Percentiles rank a stretch among this genome's conserved stretches.
Conservation (phyloP, 2,329 filamentous ascomycete genomes). For the Akanthomyces muscarius region DNA sequence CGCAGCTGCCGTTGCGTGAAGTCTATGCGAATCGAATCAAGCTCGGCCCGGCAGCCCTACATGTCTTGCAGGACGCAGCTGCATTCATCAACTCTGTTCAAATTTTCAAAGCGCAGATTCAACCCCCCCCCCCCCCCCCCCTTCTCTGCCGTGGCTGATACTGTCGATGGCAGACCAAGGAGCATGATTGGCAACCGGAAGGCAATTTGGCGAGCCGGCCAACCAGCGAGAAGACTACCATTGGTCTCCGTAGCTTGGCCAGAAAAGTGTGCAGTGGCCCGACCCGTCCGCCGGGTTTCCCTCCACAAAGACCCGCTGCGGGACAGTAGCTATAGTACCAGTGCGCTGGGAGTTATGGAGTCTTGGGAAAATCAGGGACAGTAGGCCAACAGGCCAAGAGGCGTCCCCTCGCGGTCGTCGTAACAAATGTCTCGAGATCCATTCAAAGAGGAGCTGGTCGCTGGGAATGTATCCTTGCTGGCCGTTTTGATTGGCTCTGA, state of each 20-base stretch:
- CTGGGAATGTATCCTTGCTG: not conserved
- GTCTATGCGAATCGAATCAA: too few relatives aligned
- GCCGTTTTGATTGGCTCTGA: not conserved
- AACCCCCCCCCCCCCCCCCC: too few relatives aligned
- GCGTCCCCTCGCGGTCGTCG: not conserved
- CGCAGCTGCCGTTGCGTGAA: not conserved
- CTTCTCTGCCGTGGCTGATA: not conserved
- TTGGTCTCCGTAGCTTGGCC: not conserved
- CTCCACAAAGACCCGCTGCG: slow-evolving; percentile 11
- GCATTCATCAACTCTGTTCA: not conserved
- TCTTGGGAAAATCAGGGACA: slow-evolving; percentile 1
- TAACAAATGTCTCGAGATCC: not conserved
- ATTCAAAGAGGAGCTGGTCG: not conserved
- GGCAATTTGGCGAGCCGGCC: not conserved
- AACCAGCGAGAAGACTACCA: not conserved
- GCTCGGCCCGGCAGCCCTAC: too few relatives aligned
- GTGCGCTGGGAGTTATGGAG: slow-evolving; percentile 1
- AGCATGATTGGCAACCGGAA: too few relatives aligned
- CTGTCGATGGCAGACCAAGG: not conserved
- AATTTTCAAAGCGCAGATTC: not conserved
- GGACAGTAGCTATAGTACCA: not conserved
- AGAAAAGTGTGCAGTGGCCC: not conserved
- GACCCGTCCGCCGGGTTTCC: slow-evolving; percentile 4
- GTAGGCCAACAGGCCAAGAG: not conserved
- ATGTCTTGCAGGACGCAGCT: not conserved